Conservation (phyloP, 148 eudicot species). For the Drosera capensis region DNA sequence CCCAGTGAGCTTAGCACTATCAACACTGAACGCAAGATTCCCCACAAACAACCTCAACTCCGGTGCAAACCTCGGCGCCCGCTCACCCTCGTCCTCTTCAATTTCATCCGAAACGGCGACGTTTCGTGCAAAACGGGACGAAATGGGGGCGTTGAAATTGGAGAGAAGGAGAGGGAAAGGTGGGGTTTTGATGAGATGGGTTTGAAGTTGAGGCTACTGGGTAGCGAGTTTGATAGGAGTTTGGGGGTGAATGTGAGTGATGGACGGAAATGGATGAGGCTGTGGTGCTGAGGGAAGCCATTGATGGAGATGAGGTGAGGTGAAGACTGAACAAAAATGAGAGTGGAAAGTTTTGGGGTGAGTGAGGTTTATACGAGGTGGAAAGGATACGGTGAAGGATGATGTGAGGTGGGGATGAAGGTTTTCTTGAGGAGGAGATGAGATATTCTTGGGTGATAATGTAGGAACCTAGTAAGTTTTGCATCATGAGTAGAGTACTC, state of each 20-base stretch:
- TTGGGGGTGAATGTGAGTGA: slow-evolving; percentile 26
- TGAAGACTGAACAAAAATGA: too few species aligned
- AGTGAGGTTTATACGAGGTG: not conserved
- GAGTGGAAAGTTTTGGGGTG: not conserved
- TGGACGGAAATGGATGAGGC: slow-evolving; percentile 21
- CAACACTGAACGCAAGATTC: slow-evolving; percentile 57
- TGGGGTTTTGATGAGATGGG: slow-evolving; percentile 6
- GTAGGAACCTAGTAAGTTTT: too few species aligned
- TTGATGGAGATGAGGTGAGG: slow-evolving; percentile 6
- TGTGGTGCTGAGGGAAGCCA: slow-evolving; percentile 12
- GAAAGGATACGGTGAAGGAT: not conserved
- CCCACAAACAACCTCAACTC: slow-evolving; percentile 67
- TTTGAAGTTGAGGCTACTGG: slow-evolving; percentile 1
- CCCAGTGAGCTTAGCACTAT: slow-evolving; percentile 59
- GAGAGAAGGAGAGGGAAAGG: slow-evolving; percentile 5
- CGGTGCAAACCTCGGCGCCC: slow-evolving; percentile 28
- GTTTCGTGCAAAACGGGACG: slow-evolving; percentile 16
- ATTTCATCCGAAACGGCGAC: slow-evolving; percentile 38
- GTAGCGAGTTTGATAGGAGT: slow-evolving; percentile 10
- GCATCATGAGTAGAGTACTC: too few species aligned
- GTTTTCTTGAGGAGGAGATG: too few species aligned
- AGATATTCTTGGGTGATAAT: slow-evolving; percentile 1
- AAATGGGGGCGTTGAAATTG: slow-evolving; percentile 6
- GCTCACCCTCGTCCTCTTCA: slow-evolving; percentile 19
- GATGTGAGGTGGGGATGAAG: too few species aligned